Evolutionary conservation across 2,329 filamentous ascomycete species (phyloP).

Genomic region (Cucurbitaria berberidis): DNA sequence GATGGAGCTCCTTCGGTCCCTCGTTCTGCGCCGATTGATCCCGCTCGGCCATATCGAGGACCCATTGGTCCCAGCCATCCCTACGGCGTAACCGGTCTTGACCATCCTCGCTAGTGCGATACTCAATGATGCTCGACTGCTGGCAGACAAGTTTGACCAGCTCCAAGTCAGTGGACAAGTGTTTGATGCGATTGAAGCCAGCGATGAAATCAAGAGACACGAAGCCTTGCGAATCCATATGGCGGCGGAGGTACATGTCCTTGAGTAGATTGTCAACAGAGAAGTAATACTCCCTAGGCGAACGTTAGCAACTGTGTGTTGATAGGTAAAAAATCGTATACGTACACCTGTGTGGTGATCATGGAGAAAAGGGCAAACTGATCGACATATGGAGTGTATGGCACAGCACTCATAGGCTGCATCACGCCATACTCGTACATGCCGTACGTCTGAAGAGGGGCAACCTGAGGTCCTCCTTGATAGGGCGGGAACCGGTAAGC

Average conservation of each 20-base stretch:
- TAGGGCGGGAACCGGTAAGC: slow-evolving; percentile 54
- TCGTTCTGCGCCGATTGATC: slow-evolving; percentile 75
- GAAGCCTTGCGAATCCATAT: slow-evolving; percentile 96
- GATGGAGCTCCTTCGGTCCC: slow-evolving; percentile 62
- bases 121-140: slow-evolving; percentile 75
- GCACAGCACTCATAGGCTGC: slow-evolving; percentile 63
- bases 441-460: slow-evolving; percentile 57
- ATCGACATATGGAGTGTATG: slow-evolving; percentile 65
- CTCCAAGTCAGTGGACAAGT: slow-evolving; percentile 73
- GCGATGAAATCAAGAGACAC: slow-evolving; percentile 80
- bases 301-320: slow-evolving; percentile 38
- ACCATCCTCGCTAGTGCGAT: slow-evolving; percentile 75
- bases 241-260: slow-evolving; percentile 82
- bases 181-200: slow-evolving; percentile 83
- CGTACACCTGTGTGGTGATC: slow-evolving; percentile 66
- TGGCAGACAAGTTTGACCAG: slow-evolving; percentile 77
- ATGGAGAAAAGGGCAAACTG: slow-evolving; percentile 62
- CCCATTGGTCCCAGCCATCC: slow-evolving; percentile 80
- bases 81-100: slow-evolving; percentile 77
- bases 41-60: slow-evolving; percentile 74
- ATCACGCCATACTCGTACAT: slow-evolving; percentile 65
- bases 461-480: slow-evolving; percentile 46
- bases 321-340: background rate
- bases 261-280: slow-evolving; percentile 95
- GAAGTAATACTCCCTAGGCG: slow-evolving; percentile 88